Base-by-base conservation (phyloP, 1,284 basidiomycete species). In the Irpex lacteus region DNA sequence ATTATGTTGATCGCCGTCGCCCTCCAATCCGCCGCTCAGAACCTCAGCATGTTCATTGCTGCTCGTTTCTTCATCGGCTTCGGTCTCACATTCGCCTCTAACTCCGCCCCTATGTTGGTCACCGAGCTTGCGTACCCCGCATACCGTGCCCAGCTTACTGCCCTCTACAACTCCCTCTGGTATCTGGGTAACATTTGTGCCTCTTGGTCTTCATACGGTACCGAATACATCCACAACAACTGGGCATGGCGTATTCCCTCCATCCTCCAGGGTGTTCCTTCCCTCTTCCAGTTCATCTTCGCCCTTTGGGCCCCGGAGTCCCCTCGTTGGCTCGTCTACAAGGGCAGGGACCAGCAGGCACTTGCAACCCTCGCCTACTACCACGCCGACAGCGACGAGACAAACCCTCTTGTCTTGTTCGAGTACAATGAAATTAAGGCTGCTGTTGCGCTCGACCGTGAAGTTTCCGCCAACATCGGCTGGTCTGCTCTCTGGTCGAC, bases 241-340 rank as follows among this genome's bases (percentile, higher is more conserved):
- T 92, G 90, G 91, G 77, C 89, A 44, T 92, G 91, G 91, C 86
- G 91, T 67, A 80, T 91, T 60, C 89, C 90, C 18, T 90, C 89
- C 11, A 71, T 85, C 44, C 77, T 92, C 32, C 90, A 92, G 73
- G 87, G 76, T 64, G 71, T 86, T 53, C 88, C 89, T 7, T 84
- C 89, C 1, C 63, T 88, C 63, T 66, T 88, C 57, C 90, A 91
- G 73, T 75, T 91, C 62, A 66, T 69, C 68, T 73, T 92, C 18
- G 75, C 91, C 69, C 82, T 80, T 73, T 86, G 88, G 72, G 80
- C 77, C 13, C 90, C 90, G 40, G 90, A 92, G 73, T 90, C 88
- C 0, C 89, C 89, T 58, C 85, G 90, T 80, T 92, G 80, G 81
- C 75, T 91, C 65, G 73, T 91, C 65, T 85, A 80, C 74, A 88